Conservation (phyloP, 352 stramenopile species). For the Phytophthora multivora region DNA sequence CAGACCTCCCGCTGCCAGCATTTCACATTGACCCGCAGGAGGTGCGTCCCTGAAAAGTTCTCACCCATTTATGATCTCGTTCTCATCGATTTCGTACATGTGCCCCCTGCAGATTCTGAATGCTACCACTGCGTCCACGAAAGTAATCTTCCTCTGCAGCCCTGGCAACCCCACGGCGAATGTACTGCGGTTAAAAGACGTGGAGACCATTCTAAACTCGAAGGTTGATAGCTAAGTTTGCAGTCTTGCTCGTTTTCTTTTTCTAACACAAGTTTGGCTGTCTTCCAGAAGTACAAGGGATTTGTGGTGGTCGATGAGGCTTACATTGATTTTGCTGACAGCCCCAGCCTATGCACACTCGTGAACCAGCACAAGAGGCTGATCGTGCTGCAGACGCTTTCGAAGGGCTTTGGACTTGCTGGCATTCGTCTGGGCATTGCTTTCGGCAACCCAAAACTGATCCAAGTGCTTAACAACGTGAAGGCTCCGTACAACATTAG, state of each 20-base stretch:
- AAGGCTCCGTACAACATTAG: constrained; percentile 99
- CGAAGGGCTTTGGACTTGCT: constrained; percentile 98
- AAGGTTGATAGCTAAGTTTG: constrained; percentile 41
- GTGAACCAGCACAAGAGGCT: constrained; percentile 94
- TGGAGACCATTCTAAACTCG: constrained; percentile 89
- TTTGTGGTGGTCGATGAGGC: constrained; percentile 99
- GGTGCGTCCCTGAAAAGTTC: constrained; percentile 29
- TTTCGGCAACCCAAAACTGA: constrained; percentile 92
- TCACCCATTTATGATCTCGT: neutral
- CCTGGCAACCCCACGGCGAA: constrained; percentile 98
- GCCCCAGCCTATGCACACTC: constrained; percentile 80
- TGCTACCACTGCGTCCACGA: constrained; percentile 89
- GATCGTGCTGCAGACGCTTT: constrained; percentile 98
- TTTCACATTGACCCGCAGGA: constrained; percentile 86
- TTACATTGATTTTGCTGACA: constrained; percentile 96
- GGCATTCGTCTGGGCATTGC: constrained; percentile 94
- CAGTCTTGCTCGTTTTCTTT: neutral
- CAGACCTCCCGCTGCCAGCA: constrained; percentile 51
- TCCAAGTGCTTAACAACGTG: constrained; percentile 98
- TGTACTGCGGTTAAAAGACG: constrained; percentile 88
- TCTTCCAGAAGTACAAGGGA: constrained; percentile 76
- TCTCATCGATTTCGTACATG: neutral
- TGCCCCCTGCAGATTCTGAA: constrained; percentile 76
- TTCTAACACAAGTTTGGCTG: constrained; percentile 3
- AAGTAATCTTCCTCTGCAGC: constrained; percentile 98